Evolutionary conservation across 768 basidiomycete species (phyloP).

Genomic region (Dictyophora rubrovolvata): DNA sequence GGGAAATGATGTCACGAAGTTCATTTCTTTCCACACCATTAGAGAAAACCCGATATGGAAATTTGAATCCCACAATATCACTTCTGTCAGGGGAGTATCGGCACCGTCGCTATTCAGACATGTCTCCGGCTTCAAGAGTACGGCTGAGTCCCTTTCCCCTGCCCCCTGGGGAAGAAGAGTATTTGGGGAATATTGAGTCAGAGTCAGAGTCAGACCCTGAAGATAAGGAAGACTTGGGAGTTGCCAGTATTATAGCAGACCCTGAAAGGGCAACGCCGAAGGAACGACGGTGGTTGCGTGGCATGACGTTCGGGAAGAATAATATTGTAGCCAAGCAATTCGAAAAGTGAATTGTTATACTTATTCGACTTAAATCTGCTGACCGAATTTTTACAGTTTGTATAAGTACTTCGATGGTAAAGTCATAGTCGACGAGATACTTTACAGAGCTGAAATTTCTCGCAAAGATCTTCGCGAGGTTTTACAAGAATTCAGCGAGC

Average conservation of each 20-base stretch:
- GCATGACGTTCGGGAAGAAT: constrained; percentile 82
- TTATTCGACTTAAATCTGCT: neutral
- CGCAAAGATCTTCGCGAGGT: constrained; percentile 78
- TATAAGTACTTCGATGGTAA: constrained; percentile 92
- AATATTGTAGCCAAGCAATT: constrained; percentile 60
- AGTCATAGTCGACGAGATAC: constrained; percentile 84
- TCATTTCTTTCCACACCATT: constrained; percentile 1
- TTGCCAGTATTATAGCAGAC: constrained; percentile 63
- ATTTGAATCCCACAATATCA: neutral
- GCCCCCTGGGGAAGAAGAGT: constrained; percentile 24
- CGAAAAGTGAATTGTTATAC: constrained; percentile 48
- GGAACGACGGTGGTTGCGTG: constrained; percentile 77
- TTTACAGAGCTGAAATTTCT: constrained; percentile 79
- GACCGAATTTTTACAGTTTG: constrained; percentile 38
- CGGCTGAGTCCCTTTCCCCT: neutral
- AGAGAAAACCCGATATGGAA: neutral
- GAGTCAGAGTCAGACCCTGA: constrained; percentile 33
- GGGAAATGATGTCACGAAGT: neutral
- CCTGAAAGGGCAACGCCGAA: constrained; percentile 72
- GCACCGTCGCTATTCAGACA: constrained; percentile 6
- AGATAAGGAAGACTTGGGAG: constrained; percentile 35
- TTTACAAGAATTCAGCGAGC: constrained; percentile 78
- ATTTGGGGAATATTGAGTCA: constrained; percentile 28
- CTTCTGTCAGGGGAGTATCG: constrained; percentile 1
- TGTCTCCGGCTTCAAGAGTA: constrained; percentile 1